Conservation (phyloP, 1,139 yeast genomes). For the Nakaseomyces nivariensis region DNA sequence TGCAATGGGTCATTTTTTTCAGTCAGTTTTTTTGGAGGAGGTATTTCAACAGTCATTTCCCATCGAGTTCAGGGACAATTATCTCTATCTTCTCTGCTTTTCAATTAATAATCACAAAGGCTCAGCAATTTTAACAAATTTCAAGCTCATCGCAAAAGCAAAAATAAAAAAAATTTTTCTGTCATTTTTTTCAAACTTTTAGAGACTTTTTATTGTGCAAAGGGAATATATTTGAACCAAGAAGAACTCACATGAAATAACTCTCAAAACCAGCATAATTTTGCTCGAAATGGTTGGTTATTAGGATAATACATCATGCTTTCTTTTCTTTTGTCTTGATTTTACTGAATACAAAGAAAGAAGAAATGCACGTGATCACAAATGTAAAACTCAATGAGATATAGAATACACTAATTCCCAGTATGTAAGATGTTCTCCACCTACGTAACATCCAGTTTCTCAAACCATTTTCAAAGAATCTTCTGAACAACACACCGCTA, state of each 20-base stretch:
- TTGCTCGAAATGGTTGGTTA: too few relatives aligned
- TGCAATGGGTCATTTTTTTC: slow-evolving; percentile 24
- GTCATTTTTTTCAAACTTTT: too few relatives aligned
- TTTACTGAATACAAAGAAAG: slow-evolving; percentile 6
- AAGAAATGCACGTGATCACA: slow-evolving; percentile 8
- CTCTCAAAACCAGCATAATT: too few relatives aligned
- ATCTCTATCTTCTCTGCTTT: background rate
- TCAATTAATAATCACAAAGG: too few relatives aligned
- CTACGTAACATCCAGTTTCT: slow-evolving; percentile 25
- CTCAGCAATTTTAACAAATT: too few relatives aligned
- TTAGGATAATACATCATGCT: background rate
- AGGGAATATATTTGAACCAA: too few relatives aligned
- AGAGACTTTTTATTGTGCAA: too few relatives aligned
- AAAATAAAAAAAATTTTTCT: too few relatives aligned
- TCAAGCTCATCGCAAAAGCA: too few relatives aligned
- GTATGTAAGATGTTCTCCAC: slow-evolving; percentile 17
- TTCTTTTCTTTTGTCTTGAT: background rate
- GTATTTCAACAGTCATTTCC: slow-evolving; percentile 6
- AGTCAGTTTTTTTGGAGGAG: slow-evolving; percentile 13
- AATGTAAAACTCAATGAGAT: slow-evolving; percentile 6
- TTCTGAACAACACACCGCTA: background rate
- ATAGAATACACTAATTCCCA: slow-evolving; percentile 20
- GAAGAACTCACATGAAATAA: too few relatives aligned
- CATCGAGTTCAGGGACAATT: background rate
- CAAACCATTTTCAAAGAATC: slow-evolving; percentile 19